phyloP scores from a whole-genome alignment of 257 asterid species.

The Solanum habrochaites region DNA sequence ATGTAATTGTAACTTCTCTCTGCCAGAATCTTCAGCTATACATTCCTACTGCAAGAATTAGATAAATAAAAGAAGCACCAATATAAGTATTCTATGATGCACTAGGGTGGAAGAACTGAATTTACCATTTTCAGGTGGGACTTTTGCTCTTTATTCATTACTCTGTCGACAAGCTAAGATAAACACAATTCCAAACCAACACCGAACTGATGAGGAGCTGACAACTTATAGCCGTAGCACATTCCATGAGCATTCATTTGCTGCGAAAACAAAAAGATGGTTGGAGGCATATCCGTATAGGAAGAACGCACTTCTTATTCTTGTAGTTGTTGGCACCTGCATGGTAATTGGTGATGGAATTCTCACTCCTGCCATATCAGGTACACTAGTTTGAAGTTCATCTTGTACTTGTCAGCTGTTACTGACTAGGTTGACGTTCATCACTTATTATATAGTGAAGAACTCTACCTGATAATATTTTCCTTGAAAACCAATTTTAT shows the following conservation, averaged over 20 bases:
- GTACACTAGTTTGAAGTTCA: neutral
- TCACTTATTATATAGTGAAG: neutral
- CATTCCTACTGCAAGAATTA: neutral
- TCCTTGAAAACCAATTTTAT: neutral
- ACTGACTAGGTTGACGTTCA: neutral
- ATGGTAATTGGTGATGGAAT: constrained; percentile 24
- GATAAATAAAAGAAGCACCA: neutral
- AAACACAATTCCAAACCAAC: constrained; percentile 87
- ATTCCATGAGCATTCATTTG: constrained; percentile 78
- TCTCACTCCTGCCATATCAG: constrained; percentile 22
- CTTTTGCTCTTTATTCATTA: constrained; percentile 91
- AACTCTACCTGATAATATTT: neutral
- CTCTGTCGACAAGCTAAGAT: constrained; percentile 97
- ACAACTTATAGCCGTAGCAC: constrained; percentile 92
- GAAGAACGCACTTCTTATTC: constrained; percentile 41
- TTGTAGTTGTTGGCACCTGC: constrained; percentile 19
- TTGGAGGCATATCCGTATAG: constrained; percentile 59
- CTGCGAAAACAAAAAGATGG: constrained; percentile 88
- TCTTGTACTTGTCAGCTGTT: neutral
- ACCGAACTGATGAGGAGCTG: constrained; percentile 94
- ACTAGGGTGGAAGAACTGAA: neutral
- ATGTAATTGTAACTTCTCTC: neutral
- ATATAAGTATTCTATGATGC: neutral
- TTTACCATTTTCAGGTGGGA: constrained; percentile 48
- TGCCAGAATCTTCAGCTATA: neutral